Conservation (phyloP, 2,329 filamentous ascomycete genomes). For the Colletotrichum abscissum region DNA sequence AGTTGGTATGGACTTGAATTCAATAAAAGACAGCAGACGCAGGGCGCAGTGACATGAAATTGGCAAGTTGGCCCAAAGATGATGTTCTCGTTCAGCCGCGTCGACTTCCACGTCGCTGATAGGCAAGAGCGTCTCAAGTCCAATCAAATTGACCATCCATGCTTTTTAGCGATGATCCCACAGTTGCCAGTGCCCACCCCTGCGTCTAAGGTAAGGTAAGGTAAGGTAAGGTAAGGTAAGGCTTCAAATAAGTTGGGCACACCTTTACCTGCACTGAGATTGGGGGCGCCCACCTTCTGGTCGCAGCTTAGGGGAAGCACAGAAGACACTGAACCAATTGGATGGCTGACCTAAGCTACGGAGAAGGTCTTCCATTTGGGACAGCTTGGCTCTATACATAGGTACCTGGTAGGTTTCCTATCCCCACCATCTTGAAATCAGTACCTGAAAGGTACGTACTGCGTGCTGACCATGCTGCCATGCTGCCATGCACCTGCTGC, state of each 20-base stretch:
- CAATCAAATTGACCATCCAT: slow-evolving; percentile 24
- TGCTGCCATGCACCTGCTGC: not conserved
- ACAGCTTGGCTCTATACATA: not conserved
- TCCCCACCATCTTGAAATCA: not conserved
- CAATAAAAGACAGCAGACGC: not conserved
- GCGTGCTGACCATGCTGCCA: not conserved
- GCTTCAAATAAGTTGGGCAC: slow-evolving; percentile 19
- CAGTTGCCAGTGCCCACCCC: slow-evolving; percentile 6
- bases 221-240: not conserved
- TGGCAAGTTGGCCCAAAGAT: slow-evolving; percentile 24
- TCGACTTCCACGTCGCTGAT: slow-evolving; percentile 32
- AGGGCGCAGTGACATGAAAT: not conserved
- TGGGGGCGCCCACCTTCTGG: slow-evolving; percentile 3
- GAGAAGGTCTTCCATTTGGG: not conserved
- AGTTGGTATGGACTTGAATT: not conserved
- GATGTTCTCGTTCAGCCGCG: slow-evolving; percentile 28
- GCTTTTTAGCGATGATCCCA: slow-evolving; percentile 32
- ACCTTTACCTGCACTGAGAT: slow-evolving; percentile 2
- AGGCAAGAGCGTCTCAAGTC: slow-evolving; percentile 29
- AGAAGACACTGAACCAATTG: slow-evolving; percentile 4
- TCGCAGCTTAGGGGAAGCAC: slow-evolving; percentile 12
- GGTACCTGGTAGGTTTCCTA: not conserved
- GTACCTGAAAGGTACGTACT: not conserved
- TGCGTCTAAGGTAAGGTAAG: slow-evolving; percentile 4
- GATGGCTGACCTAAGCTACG: slow-evolving; percentile 31